Conservation (phyloP, 352 stramenopile genomes). For the Thalassiosira ordinaria region DNA sequence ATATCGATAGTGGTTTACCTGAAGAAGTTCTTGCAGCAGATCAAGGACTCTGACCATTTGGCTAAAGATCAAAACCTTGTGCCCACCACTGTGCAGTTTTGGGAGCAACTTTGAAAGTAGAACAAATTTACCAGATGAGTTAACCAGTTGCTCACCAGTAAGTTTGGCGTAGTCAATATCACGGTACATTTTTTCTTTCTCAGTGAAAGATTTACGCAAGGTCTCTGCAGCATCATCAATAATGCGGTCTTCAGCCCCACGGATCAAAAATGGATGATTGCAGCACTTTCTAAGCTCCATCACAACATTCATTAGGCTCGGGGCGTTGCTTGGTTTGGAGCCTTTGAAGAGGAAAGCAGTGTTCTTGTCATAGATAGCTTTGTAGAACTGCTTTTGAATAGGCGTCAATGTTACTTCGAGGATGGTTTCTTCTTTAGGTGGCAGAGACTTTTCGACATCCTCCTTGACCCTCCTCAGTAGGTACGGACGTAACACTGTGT, state of each 20-base stretch:
- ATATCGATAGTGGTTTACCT: slow-evolving; percentile 91
- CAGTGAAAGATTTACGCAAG: slow-evolving; percentile 36
- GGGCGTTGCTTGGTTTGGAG: slow-evolving; percentile 79
- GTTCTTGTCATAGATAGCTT: slow-evolving; percentile 89
- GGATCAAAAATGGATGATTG: slow-evolving; percentile 99
- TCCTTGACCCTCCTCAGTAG: slow-evolving; percentile 97
- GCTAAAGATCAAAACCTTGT: slow-evolving; percentile 99
- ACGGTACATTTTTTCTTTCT: slow-evolving; percentile 42
- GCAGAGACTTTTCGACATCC: slow-evolving; percentile 98
- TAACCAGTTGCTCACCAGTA: slow-evolving; percentile 85
- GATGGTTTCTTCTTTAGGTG: slow-evolving; percentile 98
- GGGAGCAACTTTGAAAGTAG: slow-evolving; percentile 92
- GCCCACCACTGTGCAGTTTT: slow-evolving; percentile 94
- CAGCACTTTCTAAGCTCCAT: slow-evolving; percentile 99
- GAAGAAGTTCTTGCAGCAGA: slow-evolving; percentile 95
- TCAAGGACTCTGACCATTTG: slow-evolving; percentile 96
- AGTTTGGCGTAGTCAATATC: slow-evolving; percentile 72
- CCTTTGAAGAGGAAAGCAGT: slow-evolving; percentile 85
- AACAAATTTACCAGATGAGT: slow-evolving; percentile 94
- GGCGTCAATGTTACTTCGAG: slow-evolving; percentile 98
- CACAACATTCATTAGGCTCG: slow-evolving; percentile 96
- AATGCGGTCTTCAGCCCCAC: slow-evolving; percentile 93
- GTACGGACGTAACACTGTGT: slow-evolving; percentile 93
- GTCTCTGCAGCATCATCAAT: slow-evolving; percentile 78
- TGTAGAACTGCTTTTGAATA: slow-evolving; percentile 95